A percentile compares a stretch with the other conserved stretches of the same genome.
Conservation (phyloP, 495 filamentous ascomycete genomes). For the Talaromyces thailandensis region DNA sequence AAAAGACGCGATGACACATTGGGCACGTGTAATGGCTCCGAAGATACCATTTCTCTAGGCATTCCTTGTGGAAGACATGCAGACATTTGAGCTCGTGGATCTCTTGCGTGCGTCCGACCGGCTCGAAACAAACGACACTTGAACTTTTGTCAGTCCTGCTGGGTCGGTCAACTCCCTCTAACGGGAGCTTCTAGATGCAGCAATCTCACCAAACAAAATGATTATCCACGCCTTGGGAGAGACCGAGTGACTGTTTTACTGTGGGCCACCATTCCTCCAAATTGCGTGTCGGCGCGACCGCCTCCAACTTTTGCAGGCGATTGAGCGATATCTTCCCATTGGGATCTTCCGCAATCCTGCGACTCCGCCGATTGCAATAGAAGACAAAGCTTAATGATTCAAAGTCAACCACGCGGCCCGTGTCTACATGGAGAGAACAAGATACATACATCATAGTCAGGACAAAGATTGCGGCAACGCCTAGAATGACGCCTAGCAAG, state of each 20-base stretch:
- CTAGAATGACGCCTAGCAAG: conserved; percentile 2
- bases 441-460: neutral
- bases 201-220: conserved; percentile 32
- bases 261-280: conserved; percentile 36
- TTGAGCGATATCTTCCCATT: conserved; percentile 20
- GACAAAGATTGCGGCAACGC: conserved; percentile 1
- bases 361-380: conserved; percentile 29
- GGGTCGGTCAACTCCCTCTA: neutral
- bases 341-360: conserved; percentile 12
- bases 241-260: conserved; percentile 25
- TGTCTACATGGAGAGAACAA: neutral
- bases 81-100: conserved; percentile 35
- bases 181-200: no score
- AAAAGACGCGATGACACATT: conserved; percentile 33
- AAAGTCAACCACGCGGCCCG: neutral
- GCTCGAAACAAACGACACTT: conserved; percentile 36
- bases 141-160: neutral
- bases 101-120: conserved; percentile 28
- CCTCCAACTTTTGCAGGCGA: conserved; percentile 30
- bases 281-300: conserved; percentile 28
- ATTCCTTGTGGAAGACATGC: conserved; percentile 39
- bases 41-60: conserved; percentile 38
- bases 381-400: conserved; percentile 20
- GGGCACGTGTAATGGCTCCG: conserved; percentile 37
- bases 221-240: conserved; percentile 27